Conservation (phyloP, 2,329 filamentous ascomycete genomes). For the Aspergillus quadricinctus region DNA sequence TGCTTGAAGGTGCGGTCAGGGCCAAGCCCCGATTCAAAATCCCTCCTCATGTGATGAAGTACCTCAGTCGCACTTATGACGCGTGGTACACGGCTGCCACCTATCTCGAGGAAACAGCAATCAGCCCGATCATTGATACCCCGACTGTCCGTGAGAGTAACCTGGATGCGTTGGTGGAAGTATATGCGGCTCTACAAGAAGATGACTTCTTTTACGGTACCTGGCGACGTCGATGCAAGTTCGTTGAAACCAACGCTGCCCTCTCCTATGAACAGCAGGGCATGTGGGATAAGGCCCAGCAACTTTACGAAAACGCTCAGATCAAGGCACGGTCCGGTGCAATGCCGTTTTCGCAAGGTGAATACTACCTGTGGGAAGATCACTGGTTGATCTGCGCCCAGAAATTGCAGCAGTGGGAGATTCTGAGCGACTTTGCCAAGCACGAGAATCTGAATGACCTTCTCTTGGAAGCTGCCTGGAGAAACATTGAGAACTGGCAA, state of each 20-base stretch:
- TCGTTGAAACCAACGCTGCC: slow-evolving; percentile 94
- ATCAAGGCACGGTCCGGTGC: slow-evolving; percentile 94
- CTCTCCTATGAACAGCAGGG: slow-evolving; percentile 98
- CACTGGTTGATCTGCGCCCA: slow-evolving; percentile 98
- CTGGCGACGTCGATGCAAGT: slow-evolving; percentile 91
- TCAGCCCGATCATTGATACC: slow-evolving; percentile 80
- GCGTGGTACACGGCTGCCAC: slow-evolving; percentile 94
- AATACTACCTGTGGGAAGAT: slow-evolving; percentile 99
- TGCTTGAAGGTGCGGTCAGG: slow-evolving; percentile 81
- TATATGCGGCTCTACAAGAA: slow-evolving; percentile 86
- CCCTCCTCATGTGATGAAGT: slow-evolving; percentile 94
- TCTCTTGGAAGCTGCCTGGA: slow-evolving; percentile 90
- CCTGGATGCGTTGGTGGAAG: slow-evolving; percentile 87
- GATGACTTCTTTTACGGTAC: slow-evolving; percentile 97
- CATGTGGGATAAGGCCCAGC: slow-evolving; percentile 98
- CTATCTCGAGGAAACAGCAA: slow-evolving; percentile 83
- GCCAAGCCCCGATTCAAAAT: slow-evolving; percentile 85
- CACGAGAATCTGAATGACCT: slow-evolving; percentile 98
- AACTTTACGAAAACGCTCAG: slow-evolving; percentile 92
- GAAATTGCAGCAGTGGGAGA: slow-evolving; percentile 98
- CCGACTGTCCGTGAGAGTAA: slow-evolving; percentile 85
- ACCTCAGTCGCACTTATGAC: slow-evolving; percentile 87
- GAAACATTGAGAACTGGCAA: slow-evolving; percentile 92
- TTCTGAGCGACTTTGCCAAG: slow-evolving; percentile 94
- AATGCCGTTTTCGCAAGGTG: slow-evolving; percentile 91